Base-by-base conservation (phyloP, 2,329 filamentous ascomycete genomes). In the Thelonectria blattea region DNA sequence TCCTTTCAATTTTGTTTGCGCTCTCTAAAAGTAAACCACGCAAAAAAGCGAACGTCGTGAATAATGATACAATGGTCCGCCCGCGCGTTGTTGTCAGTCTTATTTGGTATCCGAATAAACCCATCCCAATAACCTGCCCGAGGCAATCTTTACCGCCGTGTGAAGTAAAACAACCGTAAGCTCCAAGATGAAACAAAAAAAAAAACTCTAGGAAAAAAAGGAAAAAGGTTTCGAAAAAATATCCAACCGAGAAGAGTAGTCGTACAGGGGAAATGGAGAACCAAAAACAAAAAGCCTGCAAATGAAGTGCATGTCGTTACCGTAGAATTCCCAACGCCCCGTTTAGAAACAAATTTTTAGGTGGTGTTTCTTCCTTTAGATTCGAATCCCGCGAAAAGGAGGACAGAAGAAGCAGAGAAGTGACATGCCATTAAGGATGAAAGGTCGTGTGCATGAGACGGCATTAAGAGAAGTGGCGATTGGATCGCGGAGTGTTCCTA, bases 401-500 rank as follows among this genome's bases (percentile, higher is more conserved):
- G 51, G 49, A 17, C 46, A 22, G 22, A 32, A 52, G 17, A 24
- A 63, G 58, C 14, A 43, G 47, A 52, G 61, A 54, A 58, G 39
- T 65, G 47, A 61, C 67, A 18, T 53, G 58, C 74, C 70, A 68
- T 73, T 70, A 73, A 58, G 43, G 57, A 27, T 52, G 51, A 53
- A 56, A 60, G 22, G 54, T 39, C 58, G 55, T 56, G 43, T 57
- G 14, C 47, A 22, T 24, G 17, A 52, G 17, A 43, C 15, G 43
- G 27, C 48, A 68, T 67, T 63, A 68, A 64, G 67, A 74, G 54
- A 76, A 75, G 52, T 77, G 74, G 46, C 78, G 80, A 66, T 82
- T 83, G 67, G 80, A 84, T 61, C 81, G 80, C 50, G 80, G 78
- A 5, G 80, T 81, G 67, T 70, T 70, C 58, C 79, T 76, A 17